Evolutionary conservation across 306 rosid species (phyloP).

Genomic region (Cicer bijugum): DNA sequence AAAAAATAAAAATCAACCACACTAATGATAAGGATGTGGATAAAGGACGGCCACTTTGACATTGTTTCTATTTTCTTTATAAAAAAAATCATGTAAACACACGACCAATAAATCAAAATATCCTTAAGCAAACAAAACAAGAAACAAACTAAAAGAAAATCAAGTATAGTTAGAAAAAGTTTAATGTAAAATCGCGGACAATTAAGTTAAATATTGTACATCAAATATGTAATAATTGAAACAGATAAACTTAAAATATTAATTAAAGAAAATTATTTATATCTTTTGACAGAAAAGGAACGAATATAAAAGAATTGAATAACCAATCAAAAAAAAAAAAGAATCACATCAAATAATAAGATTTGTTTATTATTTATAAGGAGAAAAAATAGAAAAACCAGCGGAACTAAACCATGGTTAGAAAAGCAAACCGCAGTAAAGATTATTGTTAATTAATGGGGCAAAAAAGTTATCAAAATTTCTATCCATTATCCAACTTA

Average conservation of each 20-base stretch:
- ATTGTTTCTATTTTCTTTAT: neutral
- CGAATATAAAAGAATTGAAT: neutral
- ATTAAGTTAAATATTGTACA: too few relatives aligned
- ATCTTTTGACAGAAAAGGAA: neutral
- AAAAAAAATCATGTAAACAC: neutral
- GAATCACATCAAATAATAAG: too few relatives aligned
- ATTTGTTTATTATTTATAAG: too few relatives aligned
- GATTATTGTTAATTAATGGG: conserved; percentile 27
- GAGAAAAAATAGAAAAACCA: neutral
- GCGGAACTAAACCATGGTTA: conserved; percentile 33
- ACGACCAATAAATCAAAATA: neutral
- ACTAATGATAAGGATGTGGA: conserved; percentile 20
- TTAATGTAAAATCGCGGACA: too few relatives aligned
- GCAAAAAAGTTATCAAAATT: conserved; percentile 9
- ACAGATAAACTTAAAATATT: neutral
- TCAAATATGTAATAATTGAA: too few relatives aligned
- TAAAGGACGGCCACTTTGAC: conserved; percentile 1
- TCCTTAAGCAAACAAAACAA: too few relatives aligned
- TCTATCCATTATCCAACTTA: conserved; percentile 36
- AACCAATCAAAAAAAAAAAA: too few relatives aligned
- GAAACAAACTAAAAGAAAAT: too few relatives aligned
- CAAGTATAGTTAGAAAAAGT: too few relatives aligned
- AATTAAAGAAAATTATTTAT: neutral
- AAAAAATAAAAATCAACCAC: neutral
- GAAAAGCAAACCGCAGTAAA: conserved; percentile 45